Evolutionary conservation across 345 rosid genomes (phyloP), one percentile per base, ranked within the genome.

Genomic region (Salix purpurea): DNA sequence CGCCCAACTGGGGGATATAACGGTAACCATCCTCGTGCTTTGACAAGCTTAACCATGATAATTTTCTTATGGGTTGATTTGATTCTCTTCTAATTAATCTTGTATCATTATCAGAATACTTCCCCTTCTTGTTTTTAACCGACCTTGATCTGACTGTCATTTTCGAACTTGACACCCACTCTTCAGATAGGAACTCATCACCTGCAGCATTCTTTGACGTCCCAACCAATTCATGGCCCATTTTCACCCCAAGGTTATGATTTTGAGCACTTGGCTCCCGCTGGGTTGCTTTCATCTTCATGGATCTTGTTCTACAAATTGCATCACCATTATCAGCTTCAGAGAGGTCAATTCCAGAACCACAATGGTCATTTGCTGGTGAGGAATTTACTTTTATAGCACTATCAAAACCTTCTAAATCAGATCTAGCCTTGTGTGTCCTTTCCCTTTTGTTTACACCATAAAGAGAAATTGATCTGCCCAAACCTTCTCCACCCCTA

Each of bases 221-320:
- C 80, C 79, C 89, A 32, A 77, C 76, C 48, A 79, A 78, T 70
- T 79, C 86, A 74, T 80, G 85, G 74, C 84, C 88, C 67, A 68
- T 58, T 80, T 83, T 87, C 65, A 71, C 19, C 67, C 81, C 87
- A 54, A 78, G 70, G 76, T 73, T 73, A 73, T 30, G 80, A 60
- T 76, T 83, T 68, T 72, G 73, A 36, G 78, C 72, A 77, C 80
- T 76, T 28, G 82, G 80, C 74, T 89, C 88, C 67, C 69, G 76
- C 52, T 89, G 83, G 50, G 82, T 84, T 71, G 83, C 87, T 84
- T 88, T 89, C 84, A 84, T 83, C 85, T 85, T 91, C 83, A 81
- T 74, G 72, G 96, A 89, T 83, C 94, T 89, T 84, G 86, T 91
- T 85, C 91, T 88, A 58, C 86, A 86, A 70, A 81, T 70, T 56